phyloP scores from a whole-genome alignment of 192 early-diverging fungal species.

The Dissophora globulifera region DNA sequence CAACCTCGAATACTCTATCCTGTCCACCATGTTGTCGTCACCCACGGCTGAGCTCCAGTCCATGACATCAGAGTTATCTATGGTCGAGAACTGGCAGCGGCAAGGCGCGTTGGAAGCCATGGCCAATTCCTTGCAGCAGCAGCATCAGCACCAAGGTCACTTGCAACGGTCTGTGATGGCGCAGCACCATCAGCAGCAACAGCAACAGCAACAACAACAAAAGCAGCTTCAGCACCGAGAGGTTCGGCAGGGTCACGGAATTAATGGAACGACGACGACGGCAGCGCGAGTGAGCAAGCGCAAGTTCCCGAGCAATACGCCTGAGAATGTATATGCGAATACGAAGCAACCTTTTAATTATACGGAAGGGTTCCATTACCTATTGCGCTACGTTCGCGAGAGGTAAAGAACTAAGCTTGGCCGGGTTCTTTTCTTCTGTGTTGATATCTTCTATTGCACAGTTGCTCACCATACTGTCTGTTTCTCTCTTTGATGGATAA shows the following conservation, averaged over 20 bases:
- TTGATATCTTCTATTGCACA: background rate
- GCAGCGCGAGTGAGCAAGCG: constrained; percentile 34
- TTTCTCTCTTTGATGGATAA: background rate
- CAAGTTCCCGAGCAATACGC: constrained; percentile 56
- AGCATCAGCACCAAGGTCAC: constrained; percentile 30
- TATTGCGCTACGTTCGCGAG: constrained; percentile 83
- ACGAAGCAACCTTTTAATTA: constrained; percentile 90
- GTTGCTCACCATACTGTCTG: background rate
- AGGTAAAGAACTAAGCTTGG: constrained; percentile 57
- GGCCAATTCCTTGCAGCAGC: constrained; percentile 48
- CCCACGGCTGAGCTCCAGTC: constrained; percentile 30
- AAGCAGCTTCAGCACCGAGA: background rate
- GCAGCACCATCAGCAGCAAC: constrained; percentile 8
- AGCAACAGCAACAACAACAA: constrained; percentile 20
- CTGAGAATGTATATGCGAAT: constrained; percentile 80
- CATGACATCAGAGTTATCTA: constrained; percentile 55
- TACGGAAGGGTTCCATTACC: constrained; percentile 92
- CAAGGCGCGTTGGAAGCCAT: constrained; percentile 48
- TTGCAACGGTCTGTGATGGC: constrained; percentile 7
- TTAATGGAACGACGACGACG: background rate
- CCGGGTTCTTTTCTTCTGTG: no score
- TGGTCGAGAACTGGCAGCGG: constrained; percentile 53
- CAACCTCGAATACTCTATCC: constrained; percentile 91
- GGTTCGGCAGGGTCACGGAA: no score
- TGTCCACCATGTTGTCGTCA: constrained; percentile 86